Base-by-base conservation (phyloP, 23 red algal species). In the Cyanidium caldarium region DNA sequence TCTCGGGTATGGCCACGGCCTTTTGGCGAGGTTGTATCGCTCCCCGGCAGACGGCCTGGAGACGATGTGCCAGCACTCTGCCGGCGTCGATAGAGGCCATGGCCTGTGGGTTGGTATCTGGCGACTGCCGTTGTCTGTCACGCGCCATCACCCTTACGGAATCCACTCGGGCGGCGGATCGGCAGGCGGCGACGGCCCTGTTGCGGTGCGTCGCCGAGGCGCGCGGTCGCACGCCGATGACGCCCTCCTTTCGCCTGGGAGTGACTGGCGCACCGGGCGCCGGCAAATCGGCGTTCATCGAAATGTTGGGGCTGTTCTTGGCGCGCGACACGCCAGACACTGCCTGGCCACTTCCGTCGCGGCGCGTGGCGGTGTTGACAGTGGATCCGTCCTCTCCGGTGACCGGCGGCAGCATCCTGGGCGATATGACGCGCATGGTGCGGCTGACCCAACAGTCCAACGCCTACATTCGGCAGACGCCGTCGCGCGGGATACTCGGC, bases 101-200 rank as follows among this genome's bases (percentile, higher is more conserved):
- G n/a, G n/a, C n/a, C n/a, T n/a, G n/a, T n/a, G n/a, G n/a, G n/a
- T n/a, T n/a, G n/a, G n/a, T n/a, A n/a, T n/a, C n/a, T n/a, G n/a
- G n/a, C n/a, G n/a, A n/a, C n/a, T n/a, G n/a, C n/a, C n/a, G n/a
- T n/a, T n/a, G n/a, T n/a, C 42, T 79, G 10, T 33, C 37, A 2
- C 46, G 58, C 16, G 61, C 75, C 20, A 79, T 79, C 14, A 79
- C 75, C 5, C 57, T 79, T 14, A 38, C 56, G 2, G 75, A 79
- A 10, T 79, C 75, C 25, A 46, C 20, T 26, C 38, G 30, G 16
- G 23, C 67, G 16, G 58, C 37, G 42, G 57, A 79, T 42, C 17
- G 35, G 39, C 21, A 35, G 35, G 20, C 38, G 40, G 61, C 66
- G 21, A 38, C 39, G 42, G 75, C 36, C 38, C 39, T 69, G 21